These are phyloP conservation scores for Mortierella alpina DNA, from an alignment of 192 early-diverging fungal genomes.

Conservation along the genomic window DNA sequence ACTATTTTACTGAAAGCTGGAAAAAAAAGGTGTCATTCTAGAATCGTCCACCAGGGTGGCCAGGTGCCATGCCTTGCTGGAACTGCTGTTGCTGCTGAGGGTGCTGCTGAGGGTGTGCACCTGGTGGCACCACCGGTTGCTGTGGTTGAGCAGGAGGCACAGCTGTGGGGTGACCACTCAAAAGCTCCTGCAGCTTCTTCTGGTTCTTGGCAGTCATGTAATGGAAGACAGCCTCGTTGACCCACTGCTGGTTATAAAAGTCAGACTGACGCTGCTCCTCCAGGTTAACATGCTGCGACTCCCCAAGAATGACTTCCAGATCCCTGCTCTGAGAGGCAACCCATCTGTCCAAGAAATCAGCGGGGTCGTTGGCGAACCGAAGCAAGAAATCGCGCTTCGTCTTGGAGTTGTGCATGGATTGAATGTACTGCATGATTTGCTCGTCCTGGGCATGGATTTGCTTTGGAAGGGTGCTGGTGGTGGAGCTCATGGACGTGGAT, in stretches of 20 bases:
- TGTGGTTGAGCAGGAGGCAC: slow-evolving; percentile 10
- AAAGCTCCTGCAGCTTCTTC: slow-evolving; percentile 47
- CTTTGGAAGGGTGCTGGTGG: slow-evolving; percentile 53
- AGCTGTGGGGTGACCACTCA: slow-evolving; percentile 23
- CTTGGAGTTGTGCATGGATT: slow-evolving; percentile 88
- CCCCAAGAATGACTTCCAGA: slow-evolving; percentile 85
- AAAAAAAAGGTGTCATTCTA: slow-evolving; percentile 1
- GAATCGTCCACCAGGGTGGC: slow-evolving; percentile 33
- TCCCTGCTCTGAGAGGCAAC: slow-evolving; percentile 93
- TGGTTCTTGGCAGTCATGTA: slow-evolving; percentile 80
- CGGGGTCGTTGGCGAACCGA: slow-evolving; percentile 86
- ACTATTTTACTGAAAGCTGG: no score
- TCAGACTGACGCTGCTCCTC: slow-evolving; percentile 78
- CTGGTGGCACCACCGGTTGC: slow-evolving; percentile 11
- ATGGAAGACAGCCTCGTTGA: slow-evolving; percentile 92
- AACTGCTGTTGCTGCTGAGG: slow-evolving; percentile 21
- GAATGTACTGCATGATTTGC: slow-evolving; percentile 80
- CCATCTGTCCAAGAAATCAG: slow-evolving; percentile 93
- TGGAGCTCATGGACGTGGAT: slow-evolving; percentile 58
- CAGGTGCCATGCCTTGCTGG: slow-evolving; percentile 35
- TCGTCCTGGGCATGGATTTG: slow-evolving; percentile 51
- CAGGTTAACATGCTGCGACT: slow-evolving; percentile 71
- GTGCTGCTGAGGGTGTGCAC: slow-evolving; percentile 8
- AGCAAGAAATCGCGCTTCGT: slow-evolving; percentile 94
- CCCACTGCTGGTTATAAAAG: slow-evolving; percentile 83